A percentile compares a stretch with the other conserved stretches of the same genome.
Evolutionary conservation across 139 green algal genomes (phyloP).

Genomic region (Tetraselmis striata): DNA sequence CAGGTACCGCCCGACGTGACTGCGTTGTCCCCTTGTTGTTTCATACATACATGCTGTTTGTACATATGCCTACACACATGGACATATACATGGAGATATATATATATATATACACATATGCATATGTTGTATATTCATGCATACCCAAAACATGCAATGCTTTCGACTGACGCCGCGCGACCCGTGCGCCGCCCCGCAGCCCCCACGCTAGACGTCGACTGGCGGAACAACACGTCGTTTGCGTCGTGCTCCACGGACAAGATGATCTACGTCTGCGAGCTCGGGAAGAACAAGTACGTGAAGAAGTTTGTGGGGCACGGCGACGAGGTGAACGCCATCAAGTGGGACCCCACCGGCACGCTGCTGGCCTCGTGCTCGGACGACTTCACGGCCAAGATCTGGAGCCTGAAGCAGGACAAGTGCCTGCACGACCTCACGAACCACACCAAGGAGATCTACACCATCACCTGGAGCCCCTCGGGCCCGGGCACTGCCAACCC

Average conservation of each 20-base stretch:
- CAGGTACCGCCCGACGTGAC: slow-evolving; percentile 31
- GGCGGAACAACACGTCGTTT: slow-evolving; percentile 81
- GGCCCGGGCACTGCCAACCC: slow-evolving; percentile 51
- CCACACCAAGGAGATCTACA: slow-evolving; percentile 86
- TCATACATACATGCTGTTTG: slow-evolving; percentile 3
- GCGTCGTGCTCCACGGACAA: slow-evolving; percentile 84
- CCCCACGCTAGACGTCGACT: slow-evolving; percentile 86
- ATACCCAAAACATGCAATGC: too few relatives aligned
- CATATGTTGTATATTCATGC: too few relatives aligned
- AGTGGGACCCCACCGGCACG: slow-evolving; percentile 70
- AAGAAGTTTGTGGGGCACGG: slow-evolving; percentile 71
- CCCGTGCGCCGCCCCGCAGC: too few relatives aligned
- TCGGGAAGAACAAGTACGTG: slow-evolving; percentile 58
- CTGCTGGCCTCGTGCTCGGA: slow-evolving; percentile 85
- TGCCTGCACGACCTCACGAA: slow-evolving; percentile 52
- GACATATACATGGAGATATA: too few relatives aligned
- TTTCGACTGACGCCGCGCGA: too few relatives aligned
- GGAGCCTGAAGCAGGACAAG: slow-evolving; percentile 41
- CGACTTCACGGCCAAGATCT: slow-evolving; percentile 75
- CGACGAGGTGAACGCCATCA: slow-evolving; percentile 89
- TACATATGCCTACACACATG: too few relatives aligned
- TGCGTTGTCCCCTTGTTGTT: too few relatives aligned
- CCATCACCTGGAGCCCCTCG: slow-evolving; percentile 73
- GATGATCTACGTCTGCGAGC: slow-evolving; percentile 75
- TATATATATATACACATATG: too few relatives aligned